Percentiles rank a stretch among this genome's conserved stretches.
Evolutionary conservation across 129 eudicot genomes (phyloP).

Genomic region (Apium graveolens): DNA sequence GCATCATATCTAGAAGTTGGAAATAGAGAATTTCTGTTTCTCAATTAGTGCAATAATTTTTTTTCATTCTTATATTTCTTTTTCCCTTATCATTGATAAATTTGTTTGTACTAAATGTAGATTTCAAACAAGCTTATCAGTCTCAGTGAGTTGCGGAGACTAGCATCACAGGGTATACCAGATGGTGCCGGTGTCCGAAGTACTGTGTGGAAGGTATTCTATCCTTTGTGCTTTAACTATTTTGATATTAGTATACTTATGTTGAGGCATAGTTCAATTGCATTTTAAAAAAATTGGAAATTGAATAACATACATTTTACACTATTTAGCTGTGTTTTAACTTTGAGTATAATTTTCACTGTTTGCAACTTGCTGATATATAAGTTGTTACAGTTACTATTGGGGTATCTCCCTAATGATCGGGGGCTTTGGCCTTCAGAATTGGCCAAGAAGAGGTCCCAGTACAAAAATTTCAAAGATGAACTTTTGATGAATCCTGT

Average conservation of each 20-base stretch:
- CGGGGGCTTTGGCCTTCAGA: conserved; percentile 82
- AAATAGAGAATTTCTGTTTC: not conserved
- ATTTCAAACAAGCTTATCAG: conserved; percentile 75
- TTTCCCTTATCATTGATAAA: not conserved
- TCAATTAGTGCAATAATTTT: not conserved
- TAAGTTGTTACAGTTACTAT: conserved; percentile 53
- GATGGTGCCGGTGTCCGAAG: conserved; percentile 82
- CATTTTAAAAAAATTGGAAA: conserved; percentile 1
- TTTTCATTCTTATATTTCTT: not conserved
- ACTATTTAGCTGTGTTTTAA: not conserved
- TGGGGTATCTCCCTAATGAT: conserved; percentile 80
- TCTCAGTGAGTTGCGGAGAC: conserved; percentile 67
- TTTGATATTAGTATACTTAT: not conserved
- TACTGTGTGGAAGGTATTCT: conserved; percentile 87
- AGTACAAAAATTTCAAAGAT: conserved; percentile 80
- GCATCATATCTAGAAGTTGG: not conserved
- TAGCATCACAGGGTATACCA: conserved; percentile 86
- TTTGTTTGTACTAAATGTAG: conserved; percentile 19
- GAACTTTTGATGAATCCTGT: conserved; percentile 95
- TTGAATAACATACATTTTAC: not conserved
- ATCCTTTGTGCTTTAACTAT: not conserved
- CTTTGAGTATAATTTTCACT: not conserved
- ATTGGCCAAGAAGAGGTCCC: conserved; percentile 83
- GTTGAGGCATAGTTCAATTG: not conserved
- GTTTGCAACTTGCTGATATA: not conserved